Percentiles rank a stretch among this genome's conserved stretches.
Evolutionary conservation across 441 rosid species (phyloP).

Genomic region (Aleurites moluccanus): DNA sequence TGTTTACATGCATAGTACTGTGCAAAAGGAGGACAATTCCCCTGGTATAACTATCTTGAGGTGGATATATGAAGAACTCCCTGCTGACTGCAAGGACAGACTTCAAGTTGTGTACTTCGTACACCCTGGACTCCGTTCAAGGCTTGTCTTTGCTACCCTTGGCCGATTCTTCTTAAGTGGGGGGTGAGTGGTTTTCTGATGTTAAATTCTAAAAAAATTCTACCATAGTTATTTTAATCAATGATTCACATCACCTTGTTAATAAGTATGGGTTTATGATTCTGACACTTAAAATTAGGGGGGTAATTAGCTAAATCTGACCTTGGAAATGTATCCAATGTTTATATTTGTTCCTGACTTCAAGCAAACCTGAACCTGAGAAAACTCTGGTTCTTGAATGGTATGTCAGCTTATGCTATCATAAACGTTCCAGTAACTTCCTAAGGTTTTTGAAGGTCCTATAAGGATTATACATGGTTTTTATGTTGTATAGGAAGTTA

Average conservation of each 20-base stretch:
- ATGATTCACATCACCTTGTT: background rate
- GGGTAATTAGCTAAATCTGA: background rate
- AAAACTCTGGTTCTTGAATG: background rate
- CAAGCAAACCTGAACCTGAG: background rate
- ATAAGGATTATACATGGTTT: background rate
- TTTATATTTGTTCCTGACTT: background rate
- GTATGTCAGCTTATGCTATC: background rate
- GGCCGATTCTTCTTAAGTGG: slow-evolving; percentile 73
- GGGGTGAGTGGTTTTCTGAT: slow-evolving; percentile 45
- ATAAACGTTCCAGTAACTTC: slow-evolving; percentile 5
- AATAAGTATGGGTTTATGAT: background rate
- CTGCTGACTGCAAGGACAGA: slow-evolving; percentile 54
- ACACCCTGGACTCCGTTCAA: slow-evolving; percentile 69
- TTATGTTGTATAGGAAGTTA: background rate
- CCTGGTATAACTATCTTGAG: slow-evolving; percentile 71
- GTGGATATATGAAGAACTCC: slow-evolving; percentile 69
- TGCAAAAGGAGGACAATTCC: slow-evolving; percentile 61
- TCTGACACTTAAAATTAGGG: background rate
- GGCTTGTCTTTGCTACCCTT: slow-evolving; percentile 70
- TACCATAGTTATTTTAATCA: background rate
- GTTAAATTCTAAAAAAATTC: background rate
- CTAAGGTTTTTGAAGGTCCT: background rate
- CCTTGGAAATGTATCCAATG: no score
- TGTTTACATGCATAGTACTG: slow-evolving; percentile 63
- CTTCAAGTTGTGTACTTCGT: slow-evolving; percentile 66